Evolutionary conservation across 2,329 filamentous ascomycete genomes (phyloP), one percentile per base, ranked within the genome.

Genomic region (Macroventuria anomochaeta): DNA sequence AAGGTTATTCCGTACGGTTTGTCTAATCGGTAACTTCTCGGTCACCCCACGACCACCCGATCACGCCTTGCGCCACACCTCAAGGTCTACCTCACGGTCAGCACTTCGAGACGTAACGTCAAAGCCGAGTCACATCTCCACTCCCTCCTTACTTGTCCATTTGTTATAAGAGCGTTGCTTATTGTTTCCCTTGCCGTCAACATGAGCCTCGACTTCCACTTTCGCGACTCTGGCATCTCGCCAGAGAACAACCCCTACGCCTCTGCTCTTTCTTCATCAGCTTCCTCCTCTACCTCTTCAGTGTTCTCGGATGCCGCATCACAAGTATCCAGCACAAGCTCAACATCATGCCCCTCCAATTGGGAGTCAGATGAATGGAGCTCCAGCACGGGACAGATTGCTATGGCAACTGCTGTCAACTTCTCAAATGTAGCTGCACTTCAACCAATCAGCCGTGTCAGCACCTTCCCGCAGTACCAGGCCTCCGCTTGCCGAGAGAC

Each of bases 251-350:
- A 80, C 69, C 83, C 86, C 61, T 93, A 91, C 76, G 85, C 84
- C 72, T 84, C 86, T 55, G 87, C 88, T 34, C 78, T 91, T 80
- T 85, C 87, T 69, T 88, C 88, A 51, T 90, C 89, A 64, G 85
- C 88, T 53, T 91, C 90, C 25, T 88, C 88, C 50, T 92, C 89
- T 17, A 84, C 88, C 53, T 85, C 86, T 50, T 95, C 90, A 28
- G 82, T 91, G 65, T 95, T 91, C 81, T 95, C 91, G 62, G 83
- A 85, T 69, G 74, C 75, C 33, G 70, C 81, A 43, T 88, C 86
- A 50, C 88, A 91, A 76, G 90, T 89, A 47, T 85, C 88, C 65
- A 87, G 88, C 56, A 86, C 87, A 33, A 77, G 70, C 57, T 86
- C 85, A 48, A 75, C 83, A 59, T 87, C 87, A 49, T 81, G 84